Conservation (phyloP, 495 filamentous ascomycete genomes). For the Penicillium diatomitis region DNA sequence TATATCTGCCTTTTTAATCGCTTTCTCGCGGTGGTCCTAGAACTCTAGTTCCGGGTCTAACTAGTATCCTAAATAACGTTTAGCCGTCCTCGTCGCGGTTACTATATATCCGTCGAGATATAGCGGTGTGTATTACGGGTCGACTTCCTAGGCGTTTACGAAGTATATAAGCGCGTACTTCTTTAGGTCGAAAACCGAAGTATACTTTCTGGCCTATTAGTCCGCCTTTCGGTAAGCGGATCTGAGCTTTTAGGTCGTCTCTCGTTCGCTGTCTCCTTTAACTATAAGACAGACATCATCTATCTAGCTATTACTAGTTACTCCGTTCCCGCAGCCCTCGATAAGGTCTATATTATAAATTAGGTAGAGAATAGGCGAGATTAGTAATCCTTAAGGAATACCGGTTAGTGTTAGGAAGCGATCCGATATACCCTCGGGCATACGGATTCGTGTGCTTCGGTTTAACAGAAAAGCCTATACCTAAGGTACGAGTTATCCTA, state of each 20-base stretch:
- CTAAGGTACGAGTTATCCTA: neutral
- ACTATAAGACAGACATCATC: neutral
- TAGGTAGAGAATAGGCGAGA: neutral
- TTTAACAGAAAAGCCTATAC: neutral
- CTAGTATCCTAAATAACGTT: slow-evolving; percentile 3
- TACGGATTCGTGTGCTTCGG: neutral
- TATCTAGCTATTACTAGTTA: neutral
- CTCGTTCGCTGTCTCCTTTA: too few species aligned
- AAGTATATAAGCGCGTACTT: too few species aligned
- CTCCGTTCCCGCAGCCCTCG: neutral
- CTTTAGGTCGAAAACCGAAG: too few species aligned
- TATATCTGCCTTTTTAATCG: neutral
- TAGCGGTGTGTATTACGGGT: too few species aligned
- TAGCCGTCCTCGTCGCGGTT: slow-evolving; percentile 15
- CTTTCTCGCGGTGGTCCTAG: neutral
- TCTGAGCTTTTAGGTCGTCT: too few species aligned
- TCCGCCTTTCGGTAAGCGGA: too few species aligned
- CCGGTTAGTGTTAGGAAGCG: neutral
- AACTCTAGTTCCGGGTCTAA: neutral
- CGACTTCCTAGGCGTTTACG: too few species aligned
- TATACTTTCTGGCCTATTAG: too few species aligned
- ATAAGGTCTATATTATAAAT: neutral
- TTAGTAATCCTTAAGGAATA: neutral
- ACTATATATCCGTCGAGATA: too few species aligned
- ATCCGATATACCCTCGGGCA: neutral